phyloP scores from a whole-genome alignment of 345 rosid species.

The Erucastrum elatum region DNA sequence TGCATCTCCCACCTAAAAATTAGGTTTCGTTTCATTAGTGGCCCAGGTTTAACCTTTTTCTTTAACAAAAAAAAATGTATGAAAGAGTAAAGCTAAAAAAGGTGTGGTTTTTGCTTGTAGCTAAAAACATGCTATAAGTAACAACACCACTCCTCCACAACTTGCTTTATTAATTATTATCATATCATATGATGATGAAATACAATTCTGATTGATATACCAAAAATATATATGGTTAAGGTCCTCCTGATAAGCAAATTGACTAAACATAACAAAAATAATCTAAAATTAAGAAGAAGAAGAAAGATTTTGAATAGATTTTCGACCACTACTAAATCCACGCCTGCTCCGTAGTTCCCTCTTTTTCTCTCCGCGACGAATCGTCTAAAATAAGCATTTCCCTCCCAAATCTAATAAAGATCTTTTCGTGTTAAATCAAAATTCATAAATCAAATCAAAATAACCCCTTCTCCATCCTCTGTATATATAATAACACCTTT shows the following conservation, averaged over 20 bases:
- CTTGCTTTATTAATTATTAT: not conserved
- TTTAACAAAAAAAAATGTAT: not conserved
- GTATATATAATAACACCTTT: not conserved
- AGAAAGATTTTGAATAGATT: not conserved
- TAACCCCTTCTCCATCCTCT: not conserved
- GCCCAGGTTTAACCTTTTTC: too few relatives aligned
- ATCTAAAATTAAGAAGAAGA: not conserved
- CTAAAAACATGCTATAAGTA: conserved; percentile 20
- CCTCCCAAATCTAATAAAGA: not conserved
- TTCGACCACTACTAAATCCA: conserved; percentile 35
- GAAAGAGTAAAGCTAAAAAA: conserved; percentile 15
- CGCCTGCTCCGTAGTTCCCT: conserved; percentile 34
- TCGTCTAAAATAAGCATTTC: not conserved
- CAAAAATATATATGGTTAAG: not conserved
- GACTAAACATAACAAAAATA: conserved; percentile 22
- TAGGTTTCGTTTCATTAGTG: too few relatives aligned
- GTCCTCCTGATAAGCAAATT: conserved; percentile 3
- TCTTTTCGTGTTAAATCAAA: not conserved
- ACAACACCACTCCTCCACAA: conserved; percentile 26
- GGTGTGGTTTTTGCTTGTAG: conserved; percentile 4
- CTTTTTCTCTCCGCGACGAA: not conserved
- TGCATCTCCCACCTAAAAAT: too few relatives aligned
- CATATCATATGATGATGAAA: not conserved
- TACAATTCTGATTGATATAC: not conserved
- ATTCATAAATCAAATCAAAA: conserved; percentile 15